Percentiles rank a stretch among this genome's conserved stretches.
Evolutionary conservation across 208 protist genomes (phyloP).

Genomic region (Kentomonas sorsogonicus): DNA sequence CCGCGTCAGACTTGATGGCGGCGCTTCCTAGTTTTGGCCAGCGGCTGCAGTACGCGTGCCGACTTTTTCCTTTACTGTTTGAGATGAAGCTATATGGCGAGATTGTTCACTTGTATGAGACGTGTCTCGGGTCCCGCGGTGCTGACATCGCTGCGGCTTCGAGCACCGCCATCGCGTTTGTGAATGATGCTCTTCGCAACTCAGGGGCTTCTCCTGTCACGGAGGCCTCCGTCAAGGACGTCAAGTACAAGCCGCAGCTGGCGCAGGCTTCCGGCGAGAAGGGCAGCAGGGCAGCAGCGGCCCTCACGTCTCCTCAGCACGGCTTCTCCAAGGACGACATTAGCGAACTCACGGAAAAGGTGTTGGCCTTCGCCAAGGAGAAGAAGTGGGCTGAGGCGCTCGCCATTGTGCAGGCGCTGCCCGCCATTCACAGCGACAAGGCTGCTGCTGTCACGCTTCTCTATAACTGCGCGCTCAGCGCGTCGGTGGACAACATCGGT

Average conservation of each 20-base stretch:
- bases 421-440: conserved; percentile 19
- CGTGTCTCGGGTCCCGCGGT: no score
- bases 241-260: conserved; percentile 15
- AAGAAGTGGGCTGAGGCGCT: conserved; percentile 69
- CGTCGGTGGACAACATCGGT: conserved; percentile 58
- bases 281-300: not conserved
- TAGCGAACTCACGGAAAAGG: conserved; percentile 53
- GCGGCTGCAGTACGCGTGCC: conserved; percentile 34
- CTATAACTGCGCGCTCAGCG: conserved; percentile 83
- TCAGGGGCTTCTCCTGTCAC: conserved; percentile 43
- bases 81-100: conserved; percentile 50
- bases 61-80: conserved; percentile 58
- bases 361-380: conserved; percentile 79
- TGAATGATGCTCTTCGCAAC: conserved; percentile 64
- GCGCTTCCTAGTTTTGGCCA: no score
- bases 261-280: not conserved
- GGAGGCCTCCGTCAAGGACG: conserved; percentile 32
- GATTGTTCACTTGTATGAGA: conserved; percentile 61
- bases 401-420: conserved; percentile 27
- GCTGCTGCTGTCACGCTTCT: conserved; percentile 67
- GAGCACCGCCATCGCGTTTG: conserved; percentile 65
- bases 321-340: conserved; percentile 23
- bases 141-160: no score
- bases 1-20: no score
- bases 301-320: no score